Percentiles rank a stretch among this genome's conserved stretches.
phyloP scores from a whole-genome alignment of 306 rosid genomes.

The Dryas drummondii region DNA sequence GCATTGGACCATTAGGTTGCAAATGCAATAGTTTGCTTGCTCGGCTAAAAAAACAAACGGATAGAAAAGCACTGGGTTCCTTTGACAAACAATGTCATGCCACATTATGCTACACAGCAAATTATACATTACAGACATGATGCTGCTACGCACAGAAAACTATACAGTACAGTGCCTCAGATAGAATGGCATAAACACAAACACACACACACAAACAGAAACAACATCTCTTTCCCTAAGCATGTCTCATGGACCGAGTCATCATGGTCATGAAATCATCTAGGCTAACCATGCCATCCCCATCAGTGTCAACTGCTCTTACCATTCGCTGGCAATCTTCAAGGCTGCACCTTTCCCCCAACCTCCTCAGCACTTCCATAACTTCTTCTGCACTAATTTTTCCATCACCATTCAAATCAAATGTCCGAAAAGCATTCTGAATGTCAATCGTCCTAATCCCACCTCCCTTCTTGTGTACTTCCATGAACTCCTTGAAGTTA shows the following conservation, averaged over 20 bases:
- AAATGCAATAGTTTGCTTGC: too few relatives aligned
- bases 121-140: not conserved
- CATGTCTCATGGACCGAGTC: conserved; percentile 43
- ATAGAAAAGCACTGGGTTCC: not conserved
- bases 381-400: conserved; percentile 86
- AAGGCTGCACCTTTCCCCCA: conserved; percentile 72
- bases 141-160: not conserved
- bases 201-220: not conserved
- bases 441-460: conserved; percentile 59
- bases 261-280: conserved; percentile 83
- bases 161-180: not conserved
- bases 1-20: not conserved
- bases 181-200: not conserved
- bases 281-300: conserved; percentile 82
- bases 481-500: conserved; percentile 68
- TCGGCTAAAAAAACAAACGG: not conserved
- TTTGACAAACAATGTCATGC: not conserved
- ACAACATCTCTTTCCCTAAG: not conserved
- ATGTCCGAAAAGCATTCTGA: conserved; percentile 55
- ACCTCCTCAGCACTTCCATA: conserved; percentile 49
- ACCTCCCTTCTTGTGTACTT: conserved; percentile 63
- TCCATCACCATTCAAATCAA: conserved; percentile 75
- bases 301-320: conserved; percentile 68
- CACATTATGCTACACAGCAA: not conserved
- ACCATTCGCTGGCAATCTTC: conserved; percentile 76